Conservation (phyloP, 1,284 basidiomycete genomes). For the Ceratobasidium sp. region DNA sequence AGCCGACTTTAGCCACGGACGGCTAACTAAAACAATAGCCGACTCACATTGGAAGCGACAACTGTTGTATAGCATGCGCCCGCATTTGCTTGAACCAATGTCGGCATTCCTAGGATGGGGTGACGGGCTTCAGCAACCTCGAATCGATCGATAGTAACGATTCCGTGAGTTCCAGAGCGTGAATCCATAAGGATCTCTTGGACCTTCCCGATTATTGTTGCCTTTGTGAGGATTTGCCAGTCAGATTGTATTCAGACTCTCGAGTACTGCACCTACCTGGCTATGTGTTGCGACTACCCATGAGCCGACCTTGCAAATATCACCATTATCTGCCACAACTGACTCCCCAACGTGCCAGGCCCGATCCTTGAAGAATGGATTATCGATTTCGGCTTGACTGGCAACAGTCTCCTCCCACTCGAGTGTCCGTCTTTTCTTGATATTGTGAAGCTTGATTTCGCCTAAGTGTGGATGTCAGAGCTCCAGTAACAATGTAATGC, state of each 20-base stretch:
- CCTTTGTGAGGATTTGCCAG: not conserved
- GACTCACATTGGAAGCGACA: not conserved
- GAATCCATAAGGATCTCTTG: not conserved
- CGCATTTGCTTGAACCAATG: not conserved
- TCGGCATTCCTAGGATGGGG: conserved; percentile 11
- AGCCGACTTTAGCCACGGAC: not conserved
- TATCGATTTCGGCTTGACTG: not conserved
- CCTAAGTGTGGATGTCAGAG: too few species aligned
- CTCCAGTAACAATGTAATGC: too few species aligned
- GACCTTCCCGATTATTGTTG: not conserved
- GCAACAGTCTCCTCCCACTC: not conserved
- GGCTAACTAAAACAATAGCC: not conserved
- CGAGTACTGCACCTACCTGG: not conserved
- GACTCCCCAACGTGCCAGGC: not conserved
- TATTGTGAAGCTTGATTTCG: not conserved
- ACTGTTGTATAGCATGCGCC: not conserved
- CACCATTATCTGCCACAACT: not conserved
- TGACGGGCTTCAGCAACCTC: not conserved
- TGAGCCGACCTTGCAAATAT: not conserved
- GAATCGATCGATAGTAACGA: not conserved
- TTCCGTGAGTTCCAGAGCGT: not conserved
- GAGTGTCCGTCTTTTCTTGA: not conserved
- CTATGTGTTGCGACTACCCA: not conserved
- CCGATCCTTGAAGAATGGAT: not conserved
- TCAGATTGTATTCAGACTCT: not conserved